A percentile compares a stretch with the other conserved stretches of the same genome.
Evolutionary conservation across 2,329 filamentous ascomycete genomes (phyloP).

Genomic region (Colletotrichum viniferum): DNA sequence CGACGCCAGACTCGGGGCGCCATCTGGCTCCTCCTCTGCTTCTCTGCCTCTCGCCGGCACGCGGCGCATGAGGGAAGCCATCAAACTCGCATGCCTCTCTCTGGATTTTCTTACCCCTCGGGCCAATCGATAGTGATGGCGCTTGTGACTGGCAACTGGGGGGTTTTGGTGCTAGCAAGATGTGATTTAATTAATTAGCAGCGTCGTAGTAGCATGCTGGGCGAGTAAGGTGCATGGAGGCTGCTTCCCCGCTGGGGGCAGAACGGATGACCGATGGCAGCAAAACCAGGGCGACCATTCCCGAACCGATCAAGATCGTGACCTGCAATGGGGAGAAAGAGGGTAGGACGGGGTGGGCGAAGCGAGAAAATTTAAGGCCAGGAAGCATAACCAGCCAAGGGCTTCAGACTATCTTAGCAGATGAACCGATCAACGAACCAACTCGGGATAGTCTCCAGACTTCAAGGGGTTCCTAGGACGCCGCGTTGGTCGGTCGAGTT

Average conservation of each 20-base stretch:
- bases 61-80: slow-evolving; percentile 2
- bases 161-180: neutral
- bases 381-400: neutral
- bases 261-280: neutral
- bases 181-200: neutral
- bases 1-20: neutral
- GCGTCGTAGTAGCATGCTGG: neutral
- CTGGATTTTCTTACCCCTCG: neutral
- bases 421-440: slow-evolving; percentile 1
- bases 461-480: neutral
- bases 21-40: neutral
- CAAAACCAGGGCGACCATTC: neutral
- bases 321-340: neutral
- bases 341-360: neutral
- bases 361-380: neutral
- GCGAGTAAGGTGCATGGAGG: slow-evolving; percentile 4
- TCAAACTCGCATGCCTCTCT: slow-evolving; percentile 11
- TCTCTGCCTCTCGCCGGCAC: neutral
- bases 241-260: neutral
- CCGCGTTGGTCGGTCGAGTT: slow-evolving; percentile 10
- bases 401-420: neutral
- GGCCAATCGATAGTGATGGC: neutral
- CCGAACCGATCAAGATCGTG: slow-evolving; percentile 9
- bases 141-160: neutral
- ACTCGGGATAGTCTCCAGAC: neutral